Percentiles rank a stretch among this genome's conserved stretches.
phyloP scores from a whole-genome alignment of 352 stramenopile genomes.

The Phytophthora cryptogea region DNA sequence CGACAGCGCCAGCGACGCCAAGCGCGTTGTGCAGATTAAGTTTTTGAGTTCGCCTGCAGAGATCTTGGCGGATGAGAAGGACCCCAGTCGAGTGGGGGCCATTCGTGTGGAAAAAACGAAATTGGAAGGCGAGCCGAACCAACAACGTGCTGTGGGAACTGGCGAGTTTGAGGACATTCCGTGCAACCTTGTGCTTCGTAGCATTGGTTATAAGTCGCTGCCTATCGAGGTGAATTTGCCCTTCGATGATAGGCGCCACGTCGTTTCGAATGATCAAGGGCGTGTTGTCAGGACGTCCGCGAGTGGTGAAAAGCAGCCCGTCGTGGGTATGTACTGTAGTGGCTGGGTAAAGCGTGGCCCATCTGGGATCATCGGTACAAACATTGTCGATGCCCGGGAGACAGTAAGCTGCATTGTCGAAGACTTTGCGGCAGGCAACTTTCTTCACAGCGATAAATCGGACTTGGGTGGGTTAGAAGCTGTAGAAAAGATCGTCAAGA shows the following conservation, averaged over 20 bases:
- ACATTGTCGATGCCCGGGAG: slow-evolving; percentile 97
- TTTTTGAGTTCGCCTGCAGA: slow-evolving; percentile 91
- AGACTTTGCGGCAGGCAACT: slow-evolving; percentile 71
- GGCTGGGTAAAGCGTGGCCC: slow-evolving; percentile 98
- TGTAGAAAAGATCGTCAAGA: slow-evolving; percentile 52
- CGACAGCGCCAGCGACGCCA: slow-evolving; percentile 17
- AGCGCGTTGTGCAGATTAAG: slow-evolving; percentile 81
- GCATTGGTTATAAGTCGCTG: slow-evolving; percentile 93
- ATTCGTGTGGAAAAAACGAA: slow-evolving; percentile 90
- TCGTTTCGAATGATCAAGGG: slow-evolving; percentile 68
- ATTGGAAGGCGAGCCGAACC: slow-evolving; percentile 83
- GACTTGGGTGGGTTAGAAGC: slow-evolving; percentile 41
- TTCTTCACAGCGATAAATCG: slow-evolving; percentile 36
- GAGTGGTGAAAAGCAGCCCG: slow-evolving; percentile 34
- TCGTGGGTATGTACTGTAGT: slow-evolving; percentile 93
- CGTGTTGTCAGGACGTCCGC: slow-evolving; percentile 52
- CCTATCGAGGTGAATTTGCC: slow-evolving; percentile 65
- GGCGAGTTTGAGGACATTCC: slow-evolving; percentile 87
- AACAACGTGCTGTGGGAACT: slow-evolving; percentile 86
- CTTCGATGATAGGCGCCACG: slow-evolving; percentile 81
- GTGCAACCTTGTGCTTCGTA: slow-evolving; percentile 78
- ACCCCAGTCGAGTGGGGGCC: slow-evolving; percentile 52
- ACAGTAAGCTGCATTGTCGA: slow-evolving; percentile 94
- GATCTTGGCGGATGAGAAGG: slow-evolving; percentile 59
- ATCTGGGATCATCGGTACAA: slow-evolving; percentile 98